A percentile compares a stretch with the other conserved stretches of the same genome.
phyloP scores from a whole-genome alignment of 148 eudicot species.

The Arctostaphylos glauca region DNA sequence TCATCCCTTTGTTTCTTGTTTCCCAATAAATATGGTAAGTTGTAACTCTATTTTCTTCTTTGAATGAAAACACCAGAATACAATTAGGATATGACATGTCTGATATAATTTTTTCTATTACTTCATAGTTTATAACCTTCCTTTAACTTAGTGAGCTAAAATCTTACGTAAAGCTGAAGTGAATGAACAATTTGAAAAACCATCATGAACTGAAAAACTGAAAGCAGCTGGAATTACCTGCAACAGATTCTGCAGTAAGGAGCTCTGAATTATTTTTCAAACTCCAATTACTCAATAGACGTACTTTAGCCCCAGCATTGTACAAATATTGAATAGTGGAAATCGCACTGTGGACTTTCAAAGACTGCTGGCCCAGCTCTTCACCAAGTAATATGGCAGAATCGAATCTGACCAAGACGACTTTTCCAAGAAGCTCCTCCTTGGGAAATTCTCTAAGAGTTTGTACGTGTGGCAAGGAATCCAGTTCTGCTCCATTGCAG shows the following conservation, averaged over 20 bases:
- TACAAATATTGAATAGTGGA: slow-evolving; percentile 55
- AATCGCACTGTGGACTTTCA: slow-evolving; percentile 33
- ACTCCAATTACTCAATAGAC: slow-evolving; percentile 62
- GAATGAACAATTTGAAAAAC: background rate
- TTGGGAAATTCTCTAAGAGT: slow-evolving; percentile 57
- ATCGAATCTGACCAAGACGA: slow-evolving; percentile 80
- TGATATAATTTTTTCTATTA: background rate
- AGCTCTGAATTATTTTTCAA: slow-evolving; percentile 32
- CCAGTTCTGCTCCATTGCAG: slow-evolving; percentile 22
- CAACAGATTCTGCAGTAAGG: slow-evolving; percentile 45
- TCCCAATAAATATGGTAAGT: background rate
- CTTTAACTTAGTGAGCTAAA: background rate
- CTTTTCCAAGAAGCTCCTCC: slow-evolving; percentile 57
- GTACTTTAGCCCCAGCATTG: slow-evolving; percentile 59
- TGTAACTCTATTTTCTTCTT: background rate
- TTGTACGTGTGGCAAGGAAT: slow-evolving; percentile 60
- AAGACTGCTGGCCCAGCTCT: slow-evolving; percentile 29
- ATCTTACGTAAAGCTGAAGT: background rate
- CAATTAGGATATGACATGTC: background rate
- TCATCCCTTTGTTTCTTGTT: background rate
- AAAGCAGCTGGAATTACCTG: slow-evolving; percentile 37
- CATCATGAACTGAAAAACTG: background rate
- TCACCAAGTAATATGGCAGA: slow-evolving; percentile 43
- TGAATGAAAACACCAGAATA: background rate
- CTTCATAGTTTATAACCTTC: background rate